Evolutionary conservation across 768 basidiomycete genomes (phyloP).

Genomic region (Stropharia rugosoannulata): DNA sequence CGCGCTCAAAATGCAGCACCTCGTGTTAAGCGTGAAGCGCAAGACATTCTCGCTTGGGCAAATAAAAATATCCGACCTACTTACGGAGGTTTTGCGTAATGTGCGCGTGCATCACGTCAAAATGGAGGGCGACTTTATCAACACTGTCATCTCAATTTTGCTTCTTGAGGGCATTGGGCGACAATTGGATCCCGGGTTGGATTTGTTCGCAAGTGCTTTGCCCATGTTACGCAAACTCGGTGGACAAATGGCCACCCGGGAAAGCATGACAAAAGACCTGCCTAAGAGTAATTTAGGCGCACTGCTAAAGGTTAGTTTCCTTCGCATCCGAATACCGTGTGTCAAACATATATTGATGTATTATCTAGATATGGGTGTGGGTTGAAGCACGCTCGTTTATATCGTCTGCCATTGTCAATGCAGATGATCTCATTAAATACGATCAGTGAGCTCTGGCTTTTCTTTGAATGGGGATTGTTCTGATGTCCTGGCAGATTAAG

Average conservation of each 20-base stretch:
- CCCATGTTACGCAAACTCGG: slow-evolving; percentile 93
- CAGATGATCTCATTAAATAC: slow-evolving; percentile 85
- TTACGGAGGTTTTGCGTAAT: slow-evolving; percentile 83
- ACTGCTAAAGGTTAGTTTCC: slow-evolving; percentile 74
- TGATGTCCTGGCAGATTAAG: slow-evolving; percentile 9
- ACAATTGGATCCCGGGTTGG: slow-evolving; percentile 87
- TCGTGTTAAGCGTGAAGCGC: slow-evolving; percentile 89
- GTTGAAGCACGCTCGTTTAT: slow-evolving; percentile 90
- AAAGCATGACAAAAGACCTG: slow-evolving; percentile 50
- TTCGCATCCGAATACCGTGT: background rate
- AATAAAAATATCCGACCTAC: slow-evolving; percentile 92
- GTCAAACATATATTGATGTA: slow-evolving; percentile 7
- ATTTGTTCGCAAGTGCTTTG: slow-evolving; percentile 92
- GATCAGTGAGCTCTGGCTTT: slow-evolving; percentile 60
- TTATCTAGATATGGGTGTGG: slow-evolving; percentile 82
- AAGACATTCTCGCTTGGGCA: slow-evolving; percentile 98
- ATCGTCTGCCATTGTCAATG: slow-evolving; percentile 71
- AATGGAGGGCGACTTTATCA: slow-evolving; percentile 98
- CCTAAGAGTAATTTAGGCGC: slow-evolving; percentile 77
- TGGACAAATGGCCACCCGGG: slow-evolving; percentile 82
- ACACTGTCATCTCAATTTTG: slow-evolving; percentile 93
- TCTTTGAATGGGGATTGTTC: background rate
- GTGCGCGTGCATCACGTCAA: slow-evolving; percentile 94
- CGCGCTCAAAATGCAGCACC: slow-evolving; percentile 96
- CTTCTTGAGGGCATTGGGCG: slow-evolving; percentile 95